Evolutionary conservation across 208 protist genomes (phyloP), one percentile per base, ranked within the genome.

Genomic region (Leishmania guyanensis): DNA sequence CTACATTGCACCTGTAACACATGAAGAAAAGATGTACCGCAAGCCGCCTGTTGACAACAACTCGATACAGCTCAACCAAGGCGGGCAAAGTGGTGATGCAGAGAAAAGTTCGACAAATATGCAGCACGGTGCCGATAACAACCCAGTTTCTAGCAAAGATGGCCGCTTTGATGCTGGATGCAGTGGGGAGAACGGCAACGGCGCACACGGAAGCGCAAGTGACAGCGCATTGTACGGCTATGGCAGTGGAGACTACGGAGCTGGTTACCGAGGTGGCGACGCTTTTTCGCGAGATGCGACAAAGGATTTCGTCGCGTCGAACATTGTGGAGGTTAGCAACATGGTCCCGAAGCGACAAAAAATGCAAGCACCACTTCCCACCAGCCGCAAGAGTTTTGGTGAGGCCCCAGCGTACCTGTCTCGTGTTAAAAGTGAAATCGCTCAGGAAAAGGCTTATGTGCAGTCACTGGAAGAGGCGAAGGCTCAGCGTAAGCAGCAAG

Each of bases 261-360:
- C 33, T 20, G 56, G 29, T 29, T 6, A 14, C 53, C 50, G 46
- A 46, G 65, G 62, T 0, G 75, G 58, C 17, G 71, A 66, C 70
- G 29, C 58, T 4, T 50, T 14, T 36, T 26, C 56, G 29, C 75
- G 60, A 29, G 76, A 84, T 54, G 64, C 71, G 0, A 78, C 75
- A 10, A 98, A 98, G 79, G 86, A 99, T 75, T 99, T 98, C 89
- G 90, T 99, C 43, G 91, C 87, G 2, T 96, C 94, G 29, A 99
- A 99, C 71, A 98, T 98, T 78, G 96, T 99, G 43, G 95, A 98
- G 50, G 87, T 94, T 22, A 97, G 94, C 82, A 94, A 95, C 68
- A 96, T 97, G 91, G 92, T 95, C 17, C 90, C 96, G 0, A 97
- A 96, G 75, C 79, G 91, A 36, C 68, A 87, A 17, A 91, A 94